These are phyloP conservation scores for Ananas comosus DNA, from an alignment of 176 grass and related monocot genomes.

Conservation along the genomic window DNA sequence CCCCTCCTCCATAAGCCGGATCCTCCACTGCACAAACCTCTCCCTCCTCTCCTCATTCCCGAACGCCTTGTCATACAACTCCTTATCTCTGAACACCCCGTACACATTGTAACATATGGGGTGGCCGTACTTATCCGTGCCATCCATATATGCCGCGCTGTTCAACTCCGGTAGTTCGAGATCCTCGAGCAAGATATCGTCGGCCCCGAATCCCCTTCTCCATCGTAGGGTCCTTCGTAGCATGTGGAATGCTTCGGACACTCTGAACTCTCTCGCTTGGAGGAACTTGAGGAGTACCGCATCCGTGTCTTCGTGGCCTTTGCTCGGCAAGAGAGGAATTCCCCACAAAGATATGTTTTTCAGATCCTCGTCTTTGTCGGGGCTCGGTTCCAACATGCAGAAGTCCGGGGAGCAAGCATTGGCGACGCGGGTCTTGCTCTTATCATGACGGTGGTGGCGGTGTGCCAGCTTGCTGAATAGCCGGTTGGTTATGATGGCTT, in stretches of 20 bases:
- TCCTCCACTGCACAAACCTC: conserved; percentile 64
- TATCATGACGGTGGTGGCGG: conserved; percentile 5
- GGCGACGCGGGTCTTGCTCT: conserved; percentile 13
- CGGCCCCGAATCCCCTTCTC: conserved; percentile 59
- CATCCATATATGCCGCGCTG: conserved; percentile 42
- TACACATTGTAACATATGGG: conserved; percentile 86
- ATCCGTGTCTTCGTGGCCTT: conserved; percentile 64
- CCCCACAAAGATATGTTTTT: neutral
- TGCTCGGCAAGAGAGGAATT: conserved; percentile 28
- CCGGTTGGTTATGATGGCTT: conserved; percentile 16
- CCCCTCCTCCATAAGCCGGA: conserved; percentile 64
- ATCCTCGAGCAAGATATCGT: conserved; percentile 32
- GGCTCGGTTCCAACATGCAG: neutral
- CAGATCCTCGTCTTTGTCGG: neutral
- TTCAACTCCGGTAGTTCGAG: conserved; percentile 23
- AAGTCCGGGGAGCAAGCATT: neutral
- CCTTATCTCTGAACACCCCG: conserved; percentile 78
- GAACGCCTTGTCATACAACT: conserved; percentile 60
- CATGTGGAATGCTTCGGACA: conserved; percentile 68
- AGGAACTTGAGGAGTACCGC: conserved; percentile 86
- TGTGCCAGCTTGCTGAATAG: neutral
- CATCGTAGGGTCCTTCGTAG: conserved; percentile 61
- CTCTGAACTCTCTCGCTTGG: conserved; percentile 70
- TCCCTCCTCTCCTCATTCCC: conserved; percentile 54
- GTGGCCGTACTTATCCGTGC: conserved; percentile 61